Evolutionary conservation across 306 rosid genomes (phyloP).

Genomic region (Pachyrhizus erosus): DNA sequence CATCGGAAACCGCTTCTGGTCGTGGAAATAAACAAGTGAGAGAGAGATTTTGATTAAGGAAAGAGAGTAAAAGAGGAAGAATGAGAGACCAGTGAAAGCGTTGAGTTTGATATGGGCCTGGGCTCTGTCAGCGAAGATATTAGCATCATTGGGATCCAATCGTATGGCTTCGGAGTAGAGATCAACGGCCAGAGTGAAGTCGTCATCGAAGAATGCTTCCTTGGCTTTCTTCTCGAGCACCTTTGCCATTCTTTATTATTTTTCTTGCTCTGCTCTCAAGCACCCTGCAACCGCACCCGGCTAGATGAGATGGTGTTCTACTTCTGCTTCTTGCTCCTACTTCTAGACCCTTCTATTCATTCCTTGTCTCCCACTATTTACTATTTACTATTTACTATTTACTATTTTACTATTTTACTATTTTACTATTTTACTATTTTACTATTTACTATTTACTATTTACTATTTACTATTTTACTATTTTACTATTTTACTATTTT

Average conservation of each 20-base stretch:
- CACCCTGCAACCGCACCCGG: too few species aligned
- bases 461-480: too few species aligned
- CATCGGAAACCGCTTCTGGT: constrained; percentile 87
- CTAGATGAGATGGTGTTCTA: too few species aligned
- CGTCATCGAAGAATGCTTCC: constrained; percentile 72
- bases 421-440: too few species aligned
- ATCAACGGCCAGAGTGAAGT: constrained; percentile 51
- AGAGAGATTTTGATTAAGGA: background rate
- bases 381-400: too few species aligned
- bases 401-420: too few species aligned
- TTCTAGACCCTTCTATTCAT: too few species aligned
- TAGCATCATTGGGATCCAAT: constrained; percentile 48
- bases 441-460: too few species aligned
- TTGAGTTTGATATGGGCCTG: constrained; percentile 73
- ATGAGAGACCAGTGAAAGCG: constrained; percentile 58
- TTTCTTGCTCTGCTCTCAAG: too few species aligned
- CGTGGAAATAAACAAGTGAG: background rate
- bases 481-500: too few species aligned
- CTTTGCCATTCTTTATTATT: constrained; percentile 55
- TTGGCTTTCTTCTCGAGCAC: constrained; percentile 59
- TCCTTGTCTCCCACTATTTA: too few species aligned
- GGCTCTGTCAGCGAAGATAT: constrained; percentile 65
- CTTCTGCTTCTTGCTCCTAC: too few species aligned
- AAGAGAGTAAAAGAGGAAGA: background rate
- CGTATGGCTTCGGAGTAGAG: constrained; percentile 55